Conservation (phyloP, 176 grass and related monocot species). For the Bolboschoenus planiculmis region DNA sequence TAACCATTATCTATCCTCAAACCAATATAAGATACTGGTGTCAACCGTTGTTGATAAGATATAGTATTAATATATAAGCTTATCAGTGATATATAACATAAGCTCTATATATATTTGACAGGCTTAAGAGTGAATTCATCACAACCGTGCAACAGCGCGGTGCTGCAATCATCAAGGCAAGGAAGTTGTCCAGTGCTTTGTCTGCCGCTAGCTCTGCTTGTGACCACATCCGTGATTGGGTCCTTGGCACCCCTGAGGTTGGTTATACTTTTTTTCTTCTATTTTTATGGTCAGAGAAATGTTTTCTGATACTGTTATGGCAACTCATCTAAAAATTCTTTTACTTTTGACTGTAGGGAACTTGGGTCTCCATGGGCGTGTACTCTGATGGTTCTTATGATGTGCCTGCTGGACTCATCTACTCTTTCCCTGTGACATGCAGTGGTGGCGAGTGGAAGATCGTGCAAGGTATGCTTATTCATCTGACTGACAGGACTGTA, state of each 20-base stretch:
- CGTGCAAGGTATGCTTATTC: slow-evolving; percentile 56
- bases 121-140: slow-evolving; percentile 75
- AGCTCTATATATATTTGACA: slow-evolving; percentile 20
- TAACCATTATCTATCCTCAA: background rate
- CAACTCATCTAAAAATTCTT: background rate
- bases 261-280: background rate
- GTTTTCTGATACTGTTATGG: background rate
- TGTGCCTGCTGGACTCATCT: slow-evolving; percentile 90
- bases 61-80: background rate
- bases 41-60: background rate
- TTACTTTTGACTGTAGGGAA: slow-evolving; percentile 34
- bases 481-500: background rate
- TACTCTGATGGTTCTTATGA: slow-evolving; percentile 93
- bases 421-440: slow-evolving; percentile 95
- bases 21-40: background rate
- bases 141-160: slow-evolving; percentile 85
- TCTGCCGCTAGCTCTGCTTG: slow-evolving; percentile 96
- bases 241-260: slow-evolving; percentile 92
- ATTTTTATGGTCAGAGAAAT: background rate
- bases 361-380: slow-evolving; percentile 94
- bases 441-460: slow-evolving; percentile 71
- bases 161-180: slow-evolving; percentile 92
- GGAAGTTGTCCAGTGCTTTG: slow-evolving; percentile 93
- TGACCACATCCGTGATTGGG: slow-evolving; percentile 93
- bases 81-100: background rate